A percentile compares a stretch with the other conserved stretches of the same genome.
Evolutionary conservation across 2,329 filamentous ascomycete species (phyloP).

Genomic region (Diaporthe velutina): DNA sequence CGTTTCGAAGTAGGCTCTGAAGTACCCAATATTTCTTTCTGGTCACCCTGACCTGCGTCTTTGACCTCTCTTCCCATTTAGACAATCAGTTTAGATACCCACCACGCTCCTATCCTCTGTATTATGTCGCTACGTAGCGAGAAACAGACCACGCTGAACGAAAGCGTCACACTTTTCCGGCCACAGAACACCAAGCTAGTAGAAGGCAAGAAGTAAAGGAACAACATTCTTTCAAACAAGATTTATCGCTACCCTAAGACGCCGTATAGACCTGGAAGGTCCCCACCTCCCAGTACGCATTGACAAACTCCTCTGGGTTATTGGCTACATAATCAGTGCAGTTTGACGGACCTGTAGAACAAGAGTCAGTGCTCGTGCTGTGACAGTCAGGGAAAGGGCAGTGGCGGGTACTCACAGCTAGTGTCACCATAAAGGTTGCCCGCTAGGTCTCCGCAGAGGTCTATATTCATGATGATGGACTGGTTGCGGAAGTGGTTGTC

Average conservation of each 20-base stretch:
- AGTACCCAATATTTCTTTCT: background rate
- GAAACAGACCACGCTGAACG: background rate
- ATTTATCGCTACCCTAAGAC: conserved; percentile 35
- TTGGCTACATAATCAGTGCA: conserved; percentile 71
- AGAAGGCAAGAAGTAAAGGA: background rate
- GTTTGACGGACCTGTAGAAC: conserved; percentile 60
- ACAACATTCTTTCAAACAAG: background rate
- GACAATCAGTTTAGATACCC: background rate
- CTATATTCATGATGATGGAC: conserved; percentile 76
- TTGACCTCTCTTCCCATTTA: background rate
- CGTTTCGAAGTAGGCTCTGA: background rate
- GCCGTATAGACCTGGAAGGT: conserved; percentile 69
- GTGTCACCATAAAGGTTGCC: conserved; percentile 57
- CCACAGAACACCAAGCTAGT: conserved; percentile 22
- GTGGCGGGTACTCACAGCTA: conserved; percentile 53
- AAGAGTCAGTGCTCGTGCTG: conserved; percentile 8
- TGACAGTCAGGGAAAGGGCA: background rate
- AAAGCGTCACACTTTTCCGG: background rate
- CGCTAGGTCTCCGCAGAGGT: conserved; percentile 70
- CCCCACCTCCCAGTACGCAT: conserved; percentile 76
- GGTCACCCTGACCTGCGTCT: background rate
- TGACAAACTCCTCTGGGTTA: conserved; percentile 66
- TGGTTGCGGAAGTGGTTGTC: conserved; percentile 72
- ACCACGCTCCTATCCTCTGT: background rate
- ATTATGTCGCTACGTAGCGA: background rate